Evolutionary conservation across 1,139 yeast genomes (phyloP).

Genomic region (Geotrichum reessii): DNA sequence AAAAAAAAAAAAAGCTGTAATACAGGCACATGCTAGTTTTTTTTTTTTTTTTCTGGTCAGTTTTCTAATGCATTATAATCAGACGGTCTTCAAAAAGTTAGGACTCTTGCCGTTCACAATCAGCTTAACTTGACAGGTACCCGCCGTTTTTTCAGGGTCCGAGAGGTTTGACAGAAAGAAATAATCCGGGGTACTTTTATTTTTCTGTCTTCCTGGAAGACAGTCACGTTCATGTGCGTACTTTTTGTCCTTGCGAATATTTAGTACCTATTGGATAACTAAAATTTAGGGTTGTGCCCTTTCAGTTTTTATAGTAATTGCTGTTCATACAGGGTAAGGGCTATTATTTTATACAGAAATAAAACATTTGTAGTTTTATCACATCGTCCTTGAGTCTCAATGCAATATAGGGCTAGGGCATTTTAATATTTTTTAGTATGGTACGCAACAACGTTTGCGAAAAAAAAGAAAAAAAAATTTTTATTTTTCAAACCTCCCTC

Average conservation of each 20-base stretch:
- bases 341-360: background rate
- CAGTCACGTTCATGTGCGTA: background rate
- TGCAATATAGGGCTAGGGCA: background rate
- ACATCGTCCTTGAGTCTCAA: too few relatives aligned
- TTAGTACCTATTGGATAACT: background rate
- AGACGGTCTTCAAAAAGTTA: background rate
- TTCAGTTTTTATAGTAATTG: background rate
- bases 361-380: background rate
- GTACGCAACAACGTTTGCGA: background rate
- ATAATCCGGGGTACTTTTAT: background rate
- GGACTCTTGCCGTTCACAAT: background rate
- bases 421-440: background rate
- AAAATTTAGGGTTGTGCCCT: background rate
- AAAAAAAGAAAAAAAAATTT: conserved; percentile 5
- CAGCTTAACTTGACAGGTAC: background rate
- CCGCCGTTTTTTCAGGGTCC: background rate
- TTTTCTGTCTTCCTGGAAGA: background rate
- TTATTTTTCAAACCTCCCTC: background rate
- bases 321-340: background rate
- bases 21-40: background rate
- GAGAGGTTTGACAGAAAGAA: background rate
- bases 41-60: background rate
- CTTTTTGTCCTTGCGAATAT: background rate
- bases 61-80: background rate
- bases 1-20: background rate